Percentiles rank a stretch among this genome's conserved stretches.
These are phyloP conservation scores for Solanum pennellii DNA, from an alignment of 257 asterid genomes.

Conservation along the genomic window DNA sequence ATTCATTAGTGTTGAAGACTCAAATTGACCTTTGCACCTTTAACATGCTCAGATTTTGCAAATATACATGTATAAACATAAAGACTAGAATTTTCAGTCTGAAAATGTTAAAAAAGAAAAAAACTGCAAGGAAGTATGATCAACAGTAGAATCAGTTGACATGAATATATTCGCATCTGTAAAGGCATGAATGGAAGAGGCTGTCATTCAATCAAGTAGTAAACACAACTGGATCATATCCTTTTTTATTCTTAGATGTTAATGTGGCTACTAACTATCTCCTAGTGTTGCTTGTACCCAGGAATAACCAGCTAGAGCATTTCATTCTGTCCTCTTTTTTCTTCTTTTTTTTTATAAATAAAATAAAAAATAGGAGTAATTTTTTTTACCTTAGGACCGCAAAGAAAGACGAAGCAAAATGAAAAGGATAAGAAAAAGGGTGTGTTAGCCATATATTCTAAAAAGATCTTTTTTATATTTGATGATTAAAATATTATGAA, in stretches of 20 bases:
- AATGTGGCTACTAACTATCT: neutral
- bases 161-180: neutral
- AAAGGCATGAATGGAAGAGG: neutral
- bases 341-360: too few species aligned
- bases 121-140: neutral
- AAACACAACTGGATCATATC: neutral
- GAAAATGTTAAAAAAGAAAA: neutral
- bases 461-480: neutral
- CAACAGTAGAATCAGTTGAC: neutral
- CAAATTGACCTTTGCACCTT: neutral
- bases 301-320: neutral
- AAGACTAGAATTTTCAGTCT: neutral
- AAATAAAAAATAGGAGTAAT: too few species aligned
- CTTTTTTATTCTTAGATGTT: neutral
- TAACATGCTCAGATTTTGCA: neutral
- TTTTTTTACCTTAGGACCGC: neutral
- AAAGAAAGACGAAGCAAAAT: neutral
- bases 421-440: neutral
- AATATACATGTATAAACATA: neutral
- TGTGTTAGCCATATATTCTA: neutral
- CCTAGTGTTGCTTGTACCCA: neutral
- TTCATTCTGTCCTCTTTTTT: neutral
- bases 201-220: neutral
- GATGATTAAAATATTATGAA: neutral
- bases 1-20: neutral